Percentiles rank a stretch among this genome's conserved stretches.
phyloP scores from a whole-genome alignment of 2,329 filamentous ascomycete species.

The Ophiostoma angusticollis region DNA sequence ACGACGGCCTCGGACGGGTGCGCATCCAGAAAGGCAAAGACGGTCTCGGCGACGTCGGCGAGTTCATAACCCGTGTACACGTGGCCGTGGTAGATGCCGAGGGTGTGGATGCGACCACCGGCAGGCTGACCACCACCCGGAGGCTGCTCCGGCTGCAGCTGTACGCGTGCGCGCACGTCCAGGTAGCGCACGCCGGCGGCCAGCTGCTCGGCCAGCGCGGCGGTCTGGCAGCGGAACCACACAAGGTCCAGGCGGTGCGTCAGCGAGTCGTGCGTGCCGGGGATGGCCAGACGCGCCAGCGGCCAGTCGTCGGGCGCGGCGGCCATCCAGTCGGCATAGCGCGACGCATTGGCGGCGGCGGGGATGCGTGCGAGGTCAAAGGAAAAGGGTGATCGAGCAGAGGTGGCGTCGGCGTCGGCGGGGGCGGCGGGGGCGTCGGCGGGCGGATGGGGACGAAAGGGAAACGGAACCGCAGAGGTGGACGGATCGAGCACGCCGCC shows the following conservation, averaged over 20 bases:
- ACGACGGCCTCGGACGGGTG: conserved; percentile 34
- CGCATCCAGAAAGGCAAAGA: conserved; percentile 32
- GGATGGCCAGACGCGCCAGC: conserved; percentile 34
- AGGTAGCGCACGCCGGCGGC: conserved; percentile 35
- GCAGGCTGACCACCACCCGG: neutral
- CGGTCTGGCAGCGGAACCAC: conserved; percentile 34
- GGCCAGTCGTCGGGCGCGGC: conserved; percentile 26
- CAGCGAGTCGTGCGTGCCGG: conserved; percentile 42
- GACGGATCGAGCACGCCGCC: neutral
- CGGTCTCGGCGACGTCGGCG: conserved; percentile 28
- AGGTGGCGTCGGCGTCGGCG: conserved; percentile 5
- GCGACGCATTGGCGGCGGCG: conserved; percentile 1
- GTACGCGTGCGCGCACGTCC: conserved; percentile 33
- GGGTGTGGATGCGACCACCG: conserved; percentile 20
- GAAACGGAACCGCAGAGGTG: neutral
- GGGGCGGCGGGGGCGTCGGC: neutral
- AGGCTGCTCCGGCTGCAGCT: conserved; percentile 3
- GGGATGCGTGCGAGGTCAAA: conserved; percentile 26
- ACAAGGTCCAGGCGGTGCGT: conserved; percentile 28
- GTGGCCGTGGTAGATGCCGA: conserved; percentile 35
- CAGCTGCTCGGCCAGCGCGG: conserved; percentile 31
- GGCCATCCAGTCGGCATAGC: conserved; percentile 30
- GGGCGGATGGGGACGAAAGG: neutral
- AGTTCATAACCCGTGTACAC: conserved; percentile 33
- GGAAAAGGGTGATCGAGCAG: conserved; percentile 28